phyloP scores from a whole-genome alignment of 2,329 filamentous ascomycete species.

The Colletotrichum sp. region DNA sequence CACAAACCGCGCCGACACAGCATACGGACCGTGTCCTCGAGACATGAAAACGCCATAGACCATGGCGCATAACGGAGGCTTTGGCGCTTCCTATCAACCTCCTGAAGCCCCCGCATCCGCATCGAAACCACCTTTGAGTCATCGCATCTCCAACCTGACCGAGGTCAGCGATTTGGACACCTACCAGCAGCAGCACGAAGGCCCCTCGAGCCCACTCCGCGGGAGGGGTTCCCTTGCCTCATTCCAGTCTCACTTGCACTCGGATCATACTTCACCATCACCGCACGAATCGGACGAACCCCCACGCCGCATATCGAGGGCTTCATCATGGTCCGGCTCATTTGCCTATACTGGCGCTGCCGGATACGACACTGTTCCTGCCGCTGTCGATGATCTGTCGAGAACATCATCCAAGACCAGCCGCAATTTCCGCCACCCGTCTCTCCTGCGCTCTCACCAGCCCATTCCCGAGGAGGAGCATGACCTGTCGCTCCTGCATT shows the following conservation, averaged over 20 bases:
- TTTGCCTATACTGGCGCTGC: conserved; percentile 29
- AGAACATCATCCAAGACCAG: conserved; percentile 27
- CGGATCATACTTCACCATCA: conserved; percentile 24
- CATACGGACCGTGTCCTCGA: background rate
- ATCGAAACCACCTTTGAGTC: conserved; percentile 25
- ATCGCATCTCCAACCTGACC: conserved; percentile 38
- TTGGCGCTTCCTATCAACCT: conserved; percentile 32
- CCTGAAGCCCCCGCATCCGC: background rate
- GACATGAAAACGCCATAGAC: conserved; percentile 14
- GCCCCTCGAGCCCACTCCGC: conserved; percentile 28
- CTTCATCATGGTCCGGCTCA: conserved; percentile 30
- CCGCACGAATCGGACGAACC: background rate
- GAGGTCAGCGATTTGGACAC: conserved; percentile 32
- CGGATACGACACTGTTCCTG: conserved; percentile 27
- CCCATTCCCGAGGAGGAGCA: conserved; percentile 45
- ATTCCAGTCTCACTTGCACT: conserved; percentile 40
- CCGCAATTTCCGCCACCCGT: conserved; percentile 29
- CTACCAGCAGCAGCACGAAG: conserved; percentile 29
- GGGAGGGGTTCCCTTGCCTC: conserved; percentile 45
- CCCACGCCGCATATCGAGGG: background rate
- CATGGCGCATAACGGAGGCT: conserved; percentile 15
- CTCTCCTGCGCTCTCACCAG: conserved; percentile 27
- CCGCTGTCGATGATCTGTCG: conserved; percentile 21
- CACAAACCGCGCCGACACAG: background rate
- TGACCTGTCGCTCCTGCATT: conserved; percentile 45